Percentiles rank a stretch among this genome's conserved stretches.
These are phyloP conservation scores for Trypanosoma rangeli DNA, from an alignment of 208 protist species.

Conservation along the genomic window DNA sequence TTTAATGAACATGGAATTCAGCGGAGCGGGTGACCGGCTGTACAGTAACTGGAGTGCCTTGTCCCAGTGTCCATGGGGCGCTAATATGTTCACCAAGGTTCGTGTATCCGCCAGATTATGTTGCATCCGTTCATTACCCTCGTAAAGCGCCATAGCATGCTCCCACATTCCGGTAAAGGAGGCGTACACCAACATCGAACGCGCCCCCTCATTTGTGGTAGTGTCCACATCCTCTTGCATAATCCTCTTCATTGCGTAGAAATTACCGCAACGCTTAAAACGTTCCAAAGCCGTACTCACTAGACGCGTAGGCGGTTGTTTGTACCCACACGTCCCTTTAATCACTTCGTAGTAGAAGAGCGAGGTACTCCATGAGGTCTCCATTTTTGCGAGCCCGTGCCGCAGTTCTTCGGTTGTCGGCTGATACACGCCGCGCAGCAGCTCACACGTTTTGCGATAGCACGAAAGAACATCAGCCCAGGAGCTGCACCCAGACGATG, in stretches of 20 bases:
- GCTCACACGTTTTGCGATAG: conserved; percentile 41
- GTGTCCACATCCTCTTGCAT: conserved; percentile 82
- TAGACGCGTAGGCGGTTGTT: conserved; percentile 35
- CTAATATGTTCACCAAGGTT: conserved; percentile 52
- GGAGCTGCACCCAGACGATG: conserved; percentile 43
- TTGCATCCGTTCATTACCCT: conserved; percentile 35
- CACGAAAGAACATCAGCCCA: conserved; percentile 70
- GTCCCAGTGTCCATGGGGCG: conserved; percentile 40
- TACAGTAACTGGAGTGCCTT: conserved; percentile 41
- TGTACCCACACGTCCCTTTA: conserved; percentile 42
- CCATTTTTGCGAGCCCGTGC: conserved; percentile 69
- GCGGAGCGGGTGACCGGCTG: conserved; percentile 8
- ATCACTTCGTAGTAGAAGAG: conserved; percentile 82
- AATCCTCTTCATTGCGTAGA: conserved; percentile 48
- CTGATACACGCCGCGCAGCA: conserved; percentile 55
- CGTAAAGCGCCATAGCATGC: conserved; percentile 43
- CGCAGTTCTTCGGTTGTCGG: conserved; percentile 61
- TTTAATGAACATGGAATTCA: conserved; percentile 40
- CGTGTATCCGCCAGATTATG: conserved; percentile 34
- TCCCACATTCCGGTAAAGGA: conserved; percentile 81
- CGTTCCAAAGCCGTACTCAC: conserved; percentile 48
- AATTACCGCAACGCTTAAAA: conserved; percentile 49
- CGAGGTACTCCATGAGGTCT: conserved; percentile 51
- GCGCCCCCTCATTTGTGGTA: conserved; percentile 42
- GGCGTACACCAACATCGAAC: conserved; percentile 56